phyloP scores from a whole-genome alignment of 192 early-diverging fungal species.

The Phlyctochytrium planicorne region DNA sequence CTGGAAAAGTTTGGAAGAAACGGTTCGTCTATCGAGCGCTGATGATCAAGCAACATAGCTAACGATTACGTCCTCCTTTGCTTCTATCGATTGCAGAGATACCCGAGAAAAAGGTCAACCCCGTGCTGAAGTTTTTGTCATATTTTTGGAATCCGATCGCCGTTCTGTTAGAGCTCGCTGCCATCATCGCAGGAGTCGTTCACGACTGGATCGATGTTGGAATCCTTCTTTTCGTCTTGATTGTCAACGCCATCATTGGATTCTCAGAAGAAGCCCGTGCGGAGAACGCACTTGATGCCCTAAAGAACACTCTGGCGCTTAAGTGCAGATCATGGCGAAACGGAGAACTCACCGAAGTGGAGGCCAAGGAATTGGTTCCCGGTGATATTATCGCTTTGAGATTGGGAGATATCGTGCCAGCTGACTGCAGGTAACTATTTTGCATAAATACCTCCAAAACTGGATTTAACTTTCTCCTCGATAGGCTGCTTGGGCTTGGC shows the following conservation, averaged over 20 bases:
- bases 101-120: slow-evolving; percentile 73
- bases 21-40: too few species aligned
- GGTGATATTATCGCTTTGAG: slow-evolving; percentile 87
- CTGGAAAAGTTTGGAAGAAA: slow-evolving; percentile 76
- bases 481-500: slow-evolving; percentile 63
- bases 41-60: too few species aligned
- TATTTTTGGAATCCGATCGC: slow-evolving; percentile 54
- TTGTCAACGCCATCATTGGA: slow-evolving; percentile 85
- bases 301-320: slow-evolving; percentile 90
- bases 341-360: slow-evolving; percentile 75
- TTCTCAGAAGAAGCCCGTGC: slow-evolving; percentile 85
- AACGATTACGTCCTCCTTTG: too few species aligned
- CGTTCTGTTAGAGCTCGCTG: slow-evolving; percentile 73
- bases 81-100: too few species aligned
- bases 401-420: slow-evolving; percentile 87
- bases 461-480: not conserved
- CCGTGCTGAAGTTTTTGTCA: slow-evolving; percentile 80
- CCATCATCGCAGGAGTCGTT: slow-evolving; percentile 76
- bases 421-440: slow-evolving; percentile 58
- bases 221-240: slow-evolving; percentile 76
- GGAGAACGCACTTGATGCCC: slow-evolving; percentile 87
- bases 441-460: not conserved
- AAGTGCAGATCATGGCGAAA: slow-evolving; percentile 87
- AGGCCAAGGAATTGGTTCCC: slow-evolving; percentile 76
- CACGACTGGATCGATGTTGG: slow-evolving; percentile 86